A percentile compares a stretch with the other conserved stretches of the same genome.
phyloP scores from a whole-genome alignment of 2,329 filamentous ascomycete genomes.

The Colletotrichum chrysophilum region DNA sequence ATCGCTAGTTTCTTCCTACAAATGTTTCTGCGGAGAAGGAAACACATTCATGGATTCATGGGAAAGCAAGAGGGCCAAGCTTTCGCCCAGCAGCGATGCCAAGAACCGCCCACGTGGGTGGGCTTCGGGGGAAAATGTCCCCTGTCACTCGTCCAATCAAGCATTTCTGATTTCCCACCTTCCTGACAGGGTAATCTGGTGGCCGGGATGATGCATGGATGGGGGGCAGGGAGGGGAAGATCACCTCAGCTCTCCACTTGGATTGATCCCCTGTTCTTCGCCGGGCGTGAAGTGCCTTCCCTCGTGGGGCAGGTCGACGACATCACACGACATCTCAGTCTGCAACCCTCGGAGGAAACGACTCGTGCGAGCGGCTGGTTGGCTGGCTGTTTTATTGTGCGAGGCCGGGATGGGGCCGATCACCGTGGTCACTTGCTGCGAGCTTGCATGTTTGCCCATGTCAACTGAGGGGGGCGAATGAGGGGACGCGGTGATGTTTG shows the following conservation, averaged over 20 bases:
- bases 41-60: neutral
- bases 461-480: neutral
- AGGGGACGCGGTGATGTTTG: neutral
- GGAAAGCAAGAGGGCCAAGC: neutral
- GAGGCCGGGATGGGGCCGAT: neutral
- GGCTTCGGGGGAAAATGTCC: neutral
- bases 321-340: neutral
- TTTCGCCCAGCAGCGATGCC: slow-evolving; percentile 9
- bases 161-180: neutral
- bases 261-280: neutral
- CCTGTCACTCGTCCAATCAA: neutral
- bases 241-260: neutral
- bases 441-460: neutral
- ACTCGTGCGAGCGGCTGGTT: neutral
- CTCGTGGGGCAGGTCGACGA: neutral
- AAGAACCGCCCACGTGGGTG: slow-evolving; percentile 4
- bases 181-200: neutral
- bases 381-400: neutral
- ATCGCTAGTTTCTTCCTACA: neutral
- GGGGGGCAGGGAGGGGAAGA: neutral
- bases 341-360: neutral
- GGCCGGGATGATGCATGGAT: neutral
- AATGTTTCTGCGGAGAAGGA: neutral
- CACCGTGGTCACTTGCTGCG: neutral
- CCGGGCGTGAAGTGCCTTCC: neutral